Evolutionary conservation across 139 green algal genomes (phyloP).

Genomic region (Diplosphaera chodatii): DNA sequence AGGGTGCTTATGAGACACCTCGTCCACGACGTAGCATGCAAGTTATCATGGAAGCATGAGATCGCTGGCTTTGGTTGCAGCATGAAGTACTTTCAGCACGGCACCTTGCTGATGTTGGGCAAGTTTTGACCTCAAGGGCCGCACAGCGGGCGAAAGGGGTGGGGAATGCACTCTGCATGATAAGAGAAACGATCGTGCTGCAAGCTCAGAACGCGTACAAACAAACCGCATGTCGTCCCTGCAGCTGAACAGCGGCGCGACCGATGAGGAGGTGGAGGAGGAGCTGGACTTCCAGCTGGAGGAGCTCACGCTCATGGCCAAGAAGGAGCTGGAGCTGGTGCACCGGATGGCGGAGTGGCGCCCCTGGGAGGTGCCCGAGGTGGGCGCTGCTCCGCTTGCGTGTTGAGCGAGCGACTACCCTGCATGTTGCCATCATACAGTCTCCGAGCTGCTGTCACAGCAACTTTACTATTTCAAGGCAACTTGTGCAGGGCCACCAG

Average conservation of each 20-base stretch:
- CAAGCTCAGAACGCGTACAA: no score
- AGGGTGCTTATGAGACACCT: no score
- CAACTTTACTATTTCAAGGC: background rate
- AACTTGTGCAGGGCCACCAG: background rate
- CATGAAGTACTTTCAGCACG: no score
- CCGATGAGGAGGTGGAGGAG: conserved; percentile 34
- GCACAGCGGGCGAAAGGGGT: no score
- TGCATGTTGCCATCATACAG: background rate
- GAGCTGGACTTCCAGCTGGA: conserved; percentile 40
- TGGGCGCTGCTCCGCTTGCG: conserved; percentile 12
- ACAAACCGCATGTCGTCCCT: background rate
- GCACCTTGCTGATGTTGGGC: no score
- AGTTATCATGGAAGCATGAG: no score
- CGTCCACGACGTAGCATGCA: no score
- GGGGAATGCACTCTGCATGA: no score
- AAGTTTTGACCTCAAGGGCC: no score
- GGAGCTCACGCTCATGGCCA: conserved; percentile 34
- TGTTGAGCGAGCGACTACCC: background rate
- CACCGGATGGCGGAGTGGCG: background rate
- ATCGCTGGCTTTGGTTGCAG: no score
- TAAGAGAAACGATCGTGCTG: no score
- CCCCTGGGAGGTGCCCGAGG: conserved; percentile 4
- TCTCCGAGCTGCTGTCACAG: background rate
- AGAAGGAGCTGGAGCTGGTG: conserved; percentile 44
- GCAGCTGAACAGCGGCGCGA: background rate